Conservation (phyloP, 192 early-diverging fungal genomes). For the Dimargaris cristalligena region DNA sequence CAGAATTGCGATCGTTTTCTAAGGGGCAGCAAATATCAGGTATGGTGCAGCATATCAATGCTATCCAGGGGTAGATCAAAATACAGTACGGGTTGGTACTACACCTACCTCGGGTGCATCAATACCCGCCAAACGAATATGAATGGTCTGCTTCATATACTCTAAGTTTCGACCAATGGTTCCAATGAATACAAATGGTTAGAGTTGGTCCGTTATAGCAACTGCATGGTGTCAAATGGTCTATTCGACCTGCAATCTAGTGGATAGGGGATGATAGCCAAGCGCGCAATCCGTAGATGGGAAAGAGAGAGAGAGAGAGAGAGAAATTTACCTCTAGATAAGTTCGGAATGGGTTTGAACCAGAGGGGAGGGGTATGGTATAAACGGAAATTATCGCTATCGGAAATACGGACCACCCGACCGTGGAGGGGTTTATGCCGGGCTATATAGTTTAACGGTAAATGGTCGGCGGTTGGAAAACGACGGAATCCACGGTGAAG, state of each 20-base stretch:
- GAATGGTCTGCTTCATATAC: constrained; percentile 38
- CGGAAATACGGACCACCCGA: constrained; percentile 29
- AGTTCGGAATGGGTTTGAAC: constrained; percentile 18
- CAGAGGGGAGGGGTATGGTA: constrained; percentile 34
- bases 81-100: no score
- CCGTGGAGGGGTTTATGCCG: constrained; percentile 20
- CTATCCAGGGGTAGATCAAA: neutral
- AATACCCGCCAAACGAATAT: constrained; percentile 45
- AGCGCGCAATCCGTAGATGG: neutral
- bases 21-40: neutral
- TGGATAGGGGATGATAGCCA: neutral
- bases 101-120: constrained; percentile 47
- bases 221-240: neutral
- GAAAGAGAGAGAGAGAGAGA: no score
- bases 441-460: constrained; percentile 26
- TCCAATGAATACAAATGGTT: neutral
- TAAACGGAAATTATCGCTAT: constrained; percentile 37
- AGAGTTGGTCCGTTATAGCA: neutral
- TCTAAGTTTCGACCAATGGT: no score
- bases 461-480: constrained; percentile 24
- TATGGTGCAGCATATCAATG: neutral
- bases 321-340: neutral
- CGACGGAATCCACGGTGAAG: constrained; percentile 13
- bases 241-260: neutral
- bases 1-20: neutral